Conservation (phyloP, 1,284 basidiomycete genomes). For the Boletus semigastroideus region DNA sequence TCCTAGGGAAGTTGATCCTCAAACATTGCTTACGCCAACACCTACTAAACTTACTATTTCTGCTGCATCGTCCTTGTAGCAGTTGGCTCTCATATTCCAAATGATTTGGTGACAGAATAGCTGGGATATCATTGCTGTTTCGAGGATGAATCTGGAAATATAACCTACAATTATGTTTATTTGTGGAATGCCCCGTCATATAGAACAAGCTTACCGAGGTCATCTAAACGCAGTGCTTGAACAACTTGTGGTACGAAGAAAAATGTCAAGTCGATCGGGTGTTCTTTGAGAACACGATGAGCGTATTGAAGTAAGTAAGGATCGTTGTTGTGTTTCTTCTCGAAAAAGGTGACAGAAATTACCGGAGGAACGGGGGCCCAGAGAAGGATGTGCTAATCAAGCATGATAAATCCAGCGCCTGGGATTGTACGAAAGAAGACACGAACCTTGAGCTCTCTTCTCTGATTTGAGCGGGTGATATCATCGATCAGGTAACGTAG, state of each 20-base stretch:
- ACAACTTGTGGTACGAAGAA: slow-evolving; percentile 99
- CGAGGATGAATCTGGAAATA: slow-evolving; percentile 94
- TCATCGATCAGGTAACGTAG: slow-evolving; percentile 81
- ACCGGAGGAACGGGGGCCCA: slow-evolving; percentile 92
- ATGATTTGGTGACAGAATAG: slow-evolving; percentile 99
- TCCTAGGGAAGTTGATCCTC: slow-evolving; percentile 49
- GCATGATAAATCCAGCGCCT: slow-evolving; percentile 17
- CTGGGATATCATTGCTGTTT: slow-evolving; percentile 97
- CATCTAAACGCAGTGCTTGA: slow-evolving; percentile 89
- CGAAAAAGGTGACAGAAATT: slow-evolving; percentile 84
- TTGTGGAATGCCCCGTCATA: neutral
- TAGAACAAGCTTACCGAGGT: slow-evolving; percentile 60
- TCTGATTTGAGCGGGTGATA: slow-evolving; percentile 52
- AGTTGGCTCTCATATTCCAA: slow-evolving; percentile 99
- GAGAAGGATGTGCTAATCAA: slow-evolving; percentile 71
- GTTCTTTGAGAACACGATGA: slow-evolving; percentile 92
- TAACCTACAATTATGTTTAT: slow-evolving; percentile 60
- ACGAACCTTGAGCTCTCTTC: slow-evolving; percentile 71
- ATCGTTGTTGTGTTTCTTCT: slow-evolving; percentile 80
- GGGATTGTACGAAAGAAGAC: neutral
- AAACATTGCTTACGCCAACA: neutral
- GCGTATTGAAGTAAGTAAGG: slow-evolving; percentile 94
- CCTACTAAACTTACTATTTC: slow-evolving; percentile 61
- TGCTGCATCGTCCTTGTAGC: slow-evolving; percentile 86
- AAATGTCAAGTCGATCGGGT: slow-evolving; percentile 94